Percentiles rank a stretch among this genome's conserved stretches.
Conservation (phyloP, 345 rosid genomes). For the Triadica sebifera region DNA sequence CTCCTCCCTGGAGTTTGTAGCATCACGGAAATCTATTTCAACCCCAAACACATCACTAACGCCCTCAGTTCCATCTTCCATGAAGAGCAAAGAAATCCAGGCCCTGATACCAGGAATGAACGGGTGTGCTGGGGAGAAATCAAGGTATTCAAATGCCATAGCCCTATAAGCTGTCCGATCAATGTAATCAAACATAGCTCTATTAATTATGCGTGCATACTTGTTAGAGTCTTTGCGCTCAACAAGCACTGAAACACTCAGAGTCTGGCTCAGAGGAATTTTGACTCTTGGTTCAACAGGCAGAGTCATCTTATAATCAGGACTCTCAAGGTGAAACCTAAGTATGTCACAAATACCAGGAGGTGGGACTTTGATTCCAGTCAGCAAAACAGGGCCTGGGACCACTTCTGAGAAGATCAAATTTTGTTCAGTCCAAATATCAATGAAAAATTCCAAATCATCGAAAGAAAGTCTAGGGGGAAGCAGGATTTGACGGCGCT, state of each 20-base stretch:
- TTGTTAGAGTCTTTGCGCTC: slow-evolving; percentile 63
- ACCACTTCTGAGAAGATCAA: slow-evolving; percentile 75
- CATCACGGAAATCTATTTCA: slow-evolving; percentile 81
- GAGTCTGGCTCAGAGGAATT: slow-evolving; percentile 49
- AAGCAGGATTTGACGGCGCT: slow-evolving; percentile 41
- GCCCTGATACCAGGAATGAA: slow-evolving; percentile 73
- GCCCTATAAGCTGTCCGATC: slow-evolving; percentile 66
- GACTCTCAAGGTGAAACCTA: slow-evolving; percentile 42
- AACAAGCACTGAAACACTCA: slow-evolving; percentile 71
- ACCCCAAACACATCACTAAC: slow-evolving; percentile 70
- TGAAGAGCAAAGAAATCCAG: slow-evolving; percentile 83
- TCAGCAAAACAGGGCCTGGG: slow-evolving; percentile 54
- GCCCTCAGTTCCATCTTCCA: slow-evolving; percentile 60
- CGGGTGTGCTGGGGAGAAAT: slow-evolving; percentile 74
- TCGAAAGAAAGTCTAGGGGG: slow-evolving; percentile 83
- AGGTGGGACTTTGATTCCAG: slow-evolving; percentile 55
- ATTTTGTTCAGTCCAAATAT: slow-evolving; percentile 76
- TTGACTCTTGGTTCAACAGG: slow-evolving; percentile 71
- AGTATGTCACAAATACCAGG: slow-evolving; percentile 47
- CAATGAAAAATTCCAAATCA: slow-evolving; percentile 72
- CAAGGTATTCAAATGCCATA: slow-evolving; percentile 79
- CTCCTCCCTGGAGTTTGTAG: slow-evolving; percentile 77
- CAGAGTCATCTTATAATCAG: slow-evolving; percentile 72
- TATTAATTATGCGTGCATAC: slow-evolving; percentile 68
- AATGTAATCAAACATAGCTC: slow-evolving; percentile 65